Conservation (phyloP, 148 eudicot species). For the Vaccinium vitisidaea region DNA sequence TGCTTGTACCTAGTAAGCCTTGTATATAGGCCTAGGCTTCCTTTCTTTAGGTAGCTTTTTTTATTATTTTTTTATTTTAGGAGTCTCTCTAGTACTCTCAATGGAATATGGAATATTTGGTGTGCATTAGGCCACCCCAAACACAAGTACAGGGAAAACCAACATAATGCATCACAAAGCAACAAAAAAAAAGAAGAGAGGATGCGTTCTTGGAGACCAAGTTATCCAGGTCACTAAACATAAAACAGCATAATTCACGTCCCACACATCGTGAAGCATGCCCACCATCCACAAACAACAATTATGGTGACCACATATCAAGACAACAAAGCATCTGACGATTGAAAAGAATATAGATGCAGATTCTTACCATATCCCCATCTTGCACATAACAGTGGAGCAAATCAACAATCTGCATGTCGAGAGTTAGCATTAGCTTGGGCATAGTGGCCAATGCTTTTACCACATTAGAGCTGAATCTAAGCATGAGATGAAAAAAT, state of each 20-base stretch:
- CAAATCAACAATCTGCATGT: constrained; percentile 70
- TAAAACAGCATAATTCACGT: neutral
- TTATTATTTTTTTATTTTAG: too few relatives aligned
- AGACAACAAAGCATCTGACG: neutral
- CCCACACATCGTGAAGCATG: neutral
- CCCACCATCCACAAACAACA: neutral
- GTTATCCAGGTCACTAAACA: neutral
- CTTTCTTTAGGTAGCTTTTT: too few relatives aligned
- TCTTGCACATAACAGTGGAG: constrained; percentile 69
- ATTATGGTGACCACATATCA: neutral
- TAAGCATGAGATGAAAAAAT: neutral
- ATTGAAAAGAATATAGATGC: neutral
- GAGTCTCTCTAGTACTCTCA: too few relatives aligned
- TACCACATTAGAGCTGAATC: neutral
- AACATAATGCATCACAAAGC: neutral
- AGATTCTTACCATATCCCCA: constrained; percentile 69
- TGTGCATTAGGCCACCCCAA: neutral
- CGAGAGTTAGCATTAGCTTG: constrained; percentile 7
- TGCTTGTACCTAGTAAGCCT: too few relatives aligned
- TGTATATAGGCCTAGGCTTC: too few relatives aligned
- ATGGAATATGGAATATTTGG: too few relatives aligned
- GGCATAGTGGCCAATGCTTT: neutral
- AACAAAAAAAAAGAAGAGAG: neutral
- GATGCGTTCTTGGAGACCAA: neutral
- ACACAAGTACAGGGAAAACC: neutral